phyloP scores from a whole-genome alignment of 352 stramenopile genomes.

The Lagenidium giganteum region DNA sequence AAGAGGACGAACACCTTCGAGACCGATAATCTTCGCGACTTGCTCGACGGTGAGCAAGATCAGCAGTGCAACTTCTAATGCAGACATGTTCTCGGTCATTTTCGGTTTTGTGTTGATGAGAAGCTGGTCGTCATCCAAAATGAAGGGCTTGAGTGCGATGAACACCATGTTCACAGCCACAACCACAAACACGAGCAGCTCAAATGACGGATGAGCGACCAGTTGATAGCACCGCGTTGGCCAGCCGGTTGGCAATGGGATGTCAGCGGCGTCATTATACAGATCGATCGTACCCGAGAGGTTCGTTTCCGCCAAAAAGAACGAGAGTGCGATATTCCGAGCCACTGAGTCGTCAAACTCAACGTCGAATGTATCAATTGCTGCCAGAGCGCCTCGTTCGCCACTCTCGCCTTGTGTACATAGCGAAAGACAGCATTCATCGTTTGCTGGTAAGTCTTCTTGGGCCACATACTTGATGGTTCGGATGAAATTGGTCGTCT shows the following conservation, averaged over 20 bases:
- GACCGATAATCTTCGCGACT: conserved; percentile 44
- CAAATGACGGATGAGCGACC: conserved; percentile 64
- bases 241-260: conserved; percentile 37
- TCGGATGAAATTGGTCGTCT: conserved; percentile 76
- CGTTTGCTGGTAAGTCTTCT: conserved; percentile 38
- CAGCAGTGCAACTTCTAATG: conserved; percentile 53
- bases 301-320: conserved; percentile 51
- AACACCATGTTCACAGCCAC: conserved; percentile 64
- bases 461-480: conserved; percentile 75
- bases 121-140: conserved; percentile 30
- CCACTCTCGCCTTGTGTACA: conserved; percentile 8
- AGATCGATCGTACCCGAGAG: conserved; percentile 39
- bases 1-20: conserved; percentile 59
- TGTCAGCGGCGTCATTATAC: conserved; percentile 34
- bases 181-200: conserved; percentile 58
- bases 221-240: conserved; percentile 65
- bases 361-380: conserved; percentile 55
- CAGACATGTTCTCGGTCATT: conserved; percentile 46
- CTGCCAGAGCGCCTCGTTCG: background rate
- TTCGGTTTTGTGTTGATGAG: conserved; percentile 27
- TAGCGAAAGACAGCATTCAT: conserved; percentile 71
- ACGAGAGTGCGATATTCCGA: conserved; percentile 45
- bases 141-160: conserved; percentile 59
- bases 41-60: conserved; percentile 68
- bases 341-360: conserved; percentile 58